Base-by-base conservation (phyloP, 148 eudicot species). In the Arbutus unedo region DNA sequence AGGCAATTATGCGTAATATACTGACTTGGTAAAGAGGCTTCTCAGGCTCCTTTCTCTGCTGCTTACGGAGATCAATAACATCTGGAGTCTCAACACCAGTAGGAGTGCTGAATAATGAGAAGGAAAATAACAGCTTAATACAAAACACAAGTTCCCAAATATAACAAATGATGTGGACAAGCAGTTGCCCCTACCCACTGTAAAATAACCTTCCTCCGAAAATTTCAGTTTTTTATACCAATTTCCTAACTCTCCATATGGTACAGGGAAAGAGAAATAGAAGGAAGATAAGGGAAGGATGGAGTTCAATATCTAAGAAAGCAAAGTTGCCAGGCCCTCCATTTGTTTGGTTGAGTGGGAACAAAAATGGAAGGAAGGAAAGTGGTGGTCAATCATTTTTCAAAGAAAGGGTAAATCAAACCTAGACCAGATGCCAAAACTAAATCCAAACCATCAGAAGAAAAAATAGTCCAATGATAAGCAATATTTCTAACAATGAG, bases 41-140 rank as follows among this genome's bases (percentile, higher is more conserved):
- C 81, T 97, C 98, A 59, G 99, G 95, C 82, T 97, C 99, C 88
- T 96, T 97, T 83, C 98, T 93, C 84, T 92, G 99, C 83, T 92
- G 98, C 92, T 97, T 97, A 56, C 99, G 98, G 62, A 94, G 98
- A 76, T 97, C 99, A 85, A 97, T 97, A 56, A 97, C 99, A 91
- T 94, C 99, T 80, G 99, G 99, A 59, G 99, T 97, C 89, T 97
- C 99, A 82, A 93, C 97, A 13, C 99, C 99, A 86, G 99, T 97
- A 73, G 98, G 99, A 76, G 99, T 97, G 86, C 99, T 97, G 88
- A 45, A 82, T 79, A 87, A 48, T 60, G 6, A 84, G 31, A 71
- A n/a, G 43, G 19, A 85, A 60, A 55, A 47, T 25, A 56, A 82
- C 47, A 47, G 0, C 78, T 66, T 0, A 70, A 0, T 53, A 66